Evolutionary conservation across 2,329 filamentous ascomycete genomes (phyloP).

Genomic region (Graphilbum fragrans): DNA sequence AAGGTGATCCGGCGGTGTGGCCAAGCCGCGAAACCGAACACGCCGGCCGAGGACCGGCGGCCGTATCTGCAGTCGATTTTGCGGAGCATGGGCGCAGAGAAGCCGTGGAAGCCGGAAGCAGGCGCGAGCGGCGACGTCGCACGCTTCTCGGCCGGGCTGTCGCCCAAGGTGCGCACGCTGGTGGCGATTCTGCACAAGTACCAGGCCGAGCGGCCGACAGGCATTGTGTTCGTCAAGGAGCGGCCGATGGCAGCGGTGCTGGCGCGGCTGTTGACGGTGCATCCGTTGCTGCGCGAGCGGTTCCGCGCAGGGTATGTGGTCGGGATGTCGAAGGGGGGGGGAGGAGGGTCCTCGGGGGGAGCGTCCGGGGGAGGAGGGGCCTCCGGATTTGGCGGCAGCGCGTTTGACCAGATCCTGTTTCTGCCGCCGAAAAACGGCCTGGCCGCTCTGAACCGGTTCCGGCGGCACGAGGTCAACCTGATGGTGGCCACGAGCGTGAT

Average conservation of each 20-base stretch:
- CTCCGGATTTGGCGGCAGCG: no score
- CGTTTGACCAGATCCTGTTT: conserved; percentile 15
- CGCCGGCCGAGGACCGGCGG: conserved; percentile 29
- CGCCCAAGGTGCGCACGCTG: conserved; percentile 45
- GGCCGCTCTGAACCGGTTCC: conserved; percentile 36
- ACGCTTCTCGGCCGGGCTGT: conserved; percentile 14
- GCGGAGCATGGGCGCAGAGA: background rate
- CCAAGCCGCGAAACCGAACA: background rate
- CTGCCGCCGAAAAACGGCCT: conserved; percentile 17
- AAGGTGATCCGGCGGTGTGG: conserved; percentile 25
- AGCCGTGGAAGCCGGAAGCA: background rate
- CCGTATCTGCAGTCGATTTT: conserved; percentile 40
- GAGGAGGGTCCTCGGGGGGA: no score
- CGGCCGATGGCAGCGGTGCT: conserved; percentile 49
- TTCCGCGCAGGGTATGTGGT: conserved; percentile 44
- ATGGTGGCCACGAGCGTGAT: conserved; percentile 52
- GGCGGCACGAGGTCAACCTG: conserved; percentile 39
- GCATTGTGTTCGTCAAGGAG: conserved; percentile 58
- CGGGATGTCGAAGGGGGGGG: conserved; percentile 20
- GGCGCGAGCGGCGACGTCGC: background rate
- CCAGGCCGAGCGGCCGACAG: conserved; percentile 28
- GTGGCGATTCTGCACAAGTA: conserved; percentile 35
- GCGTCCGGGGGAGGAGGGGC: no score
- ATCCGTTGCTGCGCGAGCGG: conserved; percentile 31
- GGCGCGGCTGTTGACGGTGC: conserved; percentile 39